phyloP scores from a whole-genome alignment of 2,329 filamentous ascomycete genomes.

The Aureobasidium sp. region DNA sequence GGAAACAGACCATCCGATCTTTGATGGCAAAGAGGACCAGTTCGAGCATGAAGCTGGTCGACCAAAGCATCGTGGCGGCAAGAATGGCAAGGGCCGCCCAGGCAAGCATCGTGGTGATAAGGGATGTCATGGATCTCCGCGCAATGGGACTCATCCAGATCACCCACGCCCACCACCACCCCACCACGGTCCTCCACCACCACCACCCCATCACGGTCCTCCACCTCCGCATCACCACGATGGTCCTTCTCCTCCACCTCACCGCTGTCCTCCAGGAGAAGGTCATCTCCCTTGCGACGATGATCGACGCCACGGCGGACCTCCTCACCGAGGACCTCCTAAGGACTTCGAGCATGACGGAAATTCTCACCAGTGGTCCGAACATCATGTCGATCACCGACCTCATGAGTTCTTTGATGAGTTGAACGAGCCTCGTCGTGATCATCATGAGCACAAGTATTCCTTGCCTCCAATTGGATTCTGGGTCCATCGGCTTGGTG shows the following conservation, averaged over 20 bases:
- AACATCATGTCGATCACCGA: background rate
- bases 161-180: background rate
- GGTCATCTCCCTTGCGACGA: background rate
- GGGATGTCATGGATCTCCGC: background rate
- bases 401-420: background rate
- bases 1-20: too few species aligned
- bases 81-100: background rate
- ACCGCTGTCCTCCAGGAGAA: background rate
- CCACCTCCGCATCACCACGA: background rate
- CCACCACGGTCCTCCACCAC: background rate
- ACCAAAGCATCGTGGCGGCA: background rate
- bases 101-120: slow-evolving; percentile 2
- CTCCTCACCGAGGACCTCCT: background rate
- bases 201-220: background rate
- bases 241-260: background rate
- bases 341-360: background rate
- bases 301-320: background rate
- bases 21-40: background rate
- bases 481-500: slow-evolving; percentile 1
- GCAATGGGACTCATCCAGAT: background rate
- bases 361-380: background rate
- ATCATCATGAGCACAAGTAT: background rate
- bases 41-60: background rate
- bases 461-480: background rate
- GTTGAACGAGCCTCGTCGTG: background rate